Conservation (phyloP, 2,329 filamentous ascomycete genomes). For the Pyricularia pennisetigena region DNA sequence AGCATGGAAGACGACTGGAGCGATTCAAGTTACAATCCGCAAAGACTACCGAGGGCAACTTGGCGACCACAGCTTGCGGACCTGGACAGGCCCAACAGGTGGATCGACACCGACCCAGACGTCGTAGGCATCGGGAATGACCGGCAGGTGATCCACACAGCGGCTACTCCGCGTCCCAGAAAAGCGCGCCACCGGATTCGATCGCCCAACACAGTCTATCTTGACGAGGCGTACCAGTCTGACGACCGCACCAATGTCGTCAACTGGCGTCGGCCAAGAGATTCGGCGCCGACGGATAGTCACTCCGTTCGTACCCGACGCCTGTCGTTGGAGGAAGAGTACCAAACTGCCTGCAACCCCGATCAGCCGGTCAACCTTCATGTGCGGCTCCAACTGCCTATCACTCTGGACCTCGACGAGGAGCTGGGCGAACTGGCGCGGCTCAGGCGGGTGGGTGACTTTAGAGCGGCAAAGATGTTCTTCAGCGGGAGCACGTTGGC, state of each 20-base stretch:
- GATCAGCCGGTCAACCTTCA: conserved; percentile 10
- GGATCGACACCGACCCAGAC: not conserved
- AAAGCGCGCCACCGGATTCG: not conserved
- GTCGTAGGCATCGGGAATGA: not conserved
- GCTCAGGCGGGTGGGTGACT: conserved; percentile 14
- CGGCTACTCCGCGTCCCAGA: not conserved
- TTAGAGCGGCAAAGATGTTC: conserved; percentile 37
- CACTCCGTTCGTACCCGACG: no score
- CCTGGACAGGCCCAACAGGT: not conserved
- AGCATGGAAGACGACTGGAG: no score
- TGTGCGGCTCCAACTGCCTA: conserved; percentile 13
- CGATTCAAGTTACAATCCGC: no score
- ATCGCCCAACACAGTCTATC: not conserved
- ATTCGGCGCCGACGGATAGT: no score
- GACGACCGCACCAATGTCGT: no score
- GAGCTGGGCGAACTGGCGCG: conserved; percentile 16
- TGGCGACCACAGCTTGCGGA: not conserved
- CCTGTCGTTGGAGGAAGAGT: not conserved
- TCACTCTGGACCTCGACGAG: conserved; percentile 15
- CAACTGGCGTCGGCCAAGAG: no score
- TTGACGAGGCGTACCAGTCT: no score
- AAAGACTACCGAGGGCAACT: no score
- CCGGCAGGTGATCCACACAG: not conserved
- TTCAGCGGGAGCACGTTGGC: conserved; percentile 22
- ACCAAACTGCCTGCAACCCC: not conserved